These are phyloP conservation scores for Jacaranda mimosifolia DNA, from an alignment of 257 asterid genomes.

Conservation along the genomic window DNA sequence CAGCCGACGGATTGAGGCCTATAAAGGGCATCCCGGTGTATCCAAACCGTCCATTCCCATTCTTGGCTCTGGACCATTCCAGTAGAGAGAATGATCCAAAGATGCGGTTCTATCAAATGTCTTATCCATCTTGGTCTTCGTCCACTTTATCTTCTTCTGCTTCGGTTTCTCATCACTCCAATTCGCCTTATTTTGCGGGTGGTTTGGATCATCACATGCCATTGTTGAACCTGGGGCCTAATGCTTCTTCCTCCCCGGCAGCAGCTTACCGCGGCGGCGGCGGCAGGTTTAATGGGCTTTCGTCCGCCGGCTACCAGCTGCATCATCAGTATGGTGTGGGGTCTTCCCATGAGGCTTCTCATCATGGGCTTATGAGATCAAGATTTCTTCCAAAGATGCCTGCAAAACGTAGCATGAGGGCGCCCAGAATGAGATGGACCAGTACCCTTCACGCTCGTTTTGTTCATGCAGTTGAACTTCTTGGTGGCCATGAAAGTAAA, in stretches of 20 bases:
- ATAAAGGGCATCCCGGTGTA: conserved; percentile 83
- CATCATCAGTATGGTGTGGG: conserved; percentile 48
- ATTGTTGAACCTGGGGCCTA: conserved; percentile 51
- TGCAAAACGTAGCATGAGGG: conserved; percentile 82
- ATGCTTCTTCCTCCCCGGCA: conserved; percentile 37
- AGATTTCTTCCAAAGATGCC: conserved; percentile 73
- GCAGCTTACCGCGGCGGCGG: conserved; percentile 32
- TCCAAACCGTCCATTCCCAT: conserved; percentile 69
- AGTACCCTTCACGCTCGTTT: conserved; percentile 89
- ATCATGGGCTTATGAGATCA: conserved; percentile 76
- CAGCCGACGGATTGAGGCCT: conserved; percentile 70
- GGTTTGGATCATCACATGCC: conserved; percentile 54
- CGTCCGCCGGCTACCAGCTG: conserved; percentile 28
- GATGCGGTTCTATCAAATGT: conserved; percentile 57
- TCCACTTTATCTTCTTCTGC: conserved; percentile 33
- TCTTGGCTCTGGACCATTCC: conserved; percentile 51
- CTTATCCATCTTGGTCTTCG: conserved; percentile 35
- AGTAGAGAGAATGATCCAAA: conserved; percentile 49
- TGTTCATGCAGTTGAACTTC: conserved; percentile 97
- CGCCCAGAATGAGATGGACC: conserved; percentile 97
- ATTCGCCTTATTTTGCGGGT: conserved; percentile 42
- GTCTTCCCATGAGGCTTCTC: conserved; percentile 46
- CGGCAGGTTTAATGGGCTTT: conserved; percentile 33
- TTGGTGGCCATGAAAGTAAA: conserved; percentile 97
- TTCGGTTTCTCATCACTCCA: not conserved